Evolutionary conservation across 306 rosid genomes (phyloP).

Genomic region (Fragaria nilgerrensis): DNA sequence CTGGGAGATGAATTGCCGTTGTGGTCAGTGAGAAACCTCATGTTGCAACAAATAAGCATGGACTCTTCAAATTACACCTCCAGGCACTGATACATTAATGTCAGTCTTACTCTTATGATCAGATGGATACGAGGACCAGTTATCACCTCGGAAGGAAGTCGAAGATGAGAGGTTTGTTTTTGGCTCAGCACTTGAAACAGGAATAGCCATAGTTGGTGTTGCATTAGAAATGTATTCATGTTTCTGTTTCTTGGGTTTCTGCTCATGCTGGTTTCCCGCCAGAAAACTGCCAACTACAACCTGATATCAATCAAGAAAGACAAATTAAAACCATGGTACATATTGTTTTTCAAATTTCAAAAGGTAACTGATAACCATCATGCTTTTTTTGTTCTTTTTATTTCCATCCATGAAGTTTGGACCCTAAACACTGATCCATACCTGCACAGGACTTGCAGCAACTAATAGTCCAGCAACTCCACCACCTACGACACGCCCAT

Average conservation of each 20-base stretch:
- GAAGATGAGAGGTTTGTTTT: constrained; percentile 45
- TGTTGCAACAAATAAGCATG: constrained; percentile 9
- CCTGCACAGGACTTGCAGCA: constrained; percentile 97
- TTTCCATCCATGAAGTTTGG: not conserved
- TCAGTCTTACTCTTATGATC: constrained; percentile 68
- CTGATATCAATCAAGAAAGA: constrained; percentile 40
- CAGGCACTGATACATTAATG: constrained; percentile 64
- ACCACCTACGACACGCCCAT: constrained; percentile 95
- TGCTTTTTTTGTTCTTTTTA: not conserved
- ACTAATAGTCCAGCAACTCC: constrained; percentile 91
- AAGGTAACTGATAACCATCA: not conserved
- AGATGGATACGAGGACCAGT: constrained; percentile 58
- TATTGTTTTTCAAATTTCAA: not conserved
- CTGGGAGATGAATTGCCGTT: constrained; percentile 33
- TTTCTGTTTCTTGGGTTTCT: constrained; percentile 72
- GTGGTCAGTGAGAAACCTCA: constrained; percentile 36
- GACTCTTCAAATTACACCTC: constrained; percentile 35
- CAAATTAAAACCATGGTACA: constrained; percentile 15
- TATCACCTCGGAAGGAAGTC: constrained; percentile 59
- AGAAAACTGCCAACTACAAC: constrained; percentile 94
- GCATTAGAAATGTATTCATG: constrained; percentile 47
- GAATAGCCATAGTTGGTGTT: constrained; percentile 53
- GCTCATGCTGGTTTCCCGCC: constrained; percentile 89
- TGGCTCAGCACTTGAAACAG: constrained; percentile 63
- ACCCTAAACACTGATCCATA: constrained; percentile 5